Base-by-base conservation (phyloP, 306 rosid species). In the Ormosia semicastrata region DNA sequence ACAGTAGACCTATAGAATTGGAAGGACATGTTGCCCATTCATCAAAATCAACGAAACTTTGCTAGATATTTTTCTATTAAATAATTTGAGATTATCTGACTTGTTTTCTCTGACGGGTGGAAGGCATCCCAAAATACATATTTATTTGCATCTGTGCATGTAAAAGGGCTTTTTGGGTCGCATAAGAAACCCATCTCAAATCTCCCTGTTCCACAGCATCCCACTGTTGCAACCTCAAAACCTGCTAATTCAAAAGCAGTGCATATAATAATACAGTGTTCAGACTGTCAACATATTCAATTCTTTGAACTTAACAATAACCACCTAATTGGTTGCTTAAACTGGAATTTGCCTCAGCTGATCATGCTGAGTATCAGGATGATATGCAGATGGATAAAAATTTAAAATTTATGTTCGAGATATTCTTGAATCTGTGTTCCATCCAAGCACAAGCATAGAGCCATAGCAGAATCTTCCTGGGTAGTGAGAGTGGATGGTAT, bases 81-180 rank as follows among this genome's bases (percentile, higher is more conserved):
- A 60, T 66, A 67, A 8, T 81, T 41, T 6, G 85, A 52, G 54
- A 86, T 32, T 7, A 86, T 58, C 7, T 32, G 67, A 78, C 82
- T 82, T 53, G 91, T 87, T 71, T 80, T 83, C 58, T 81, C 67
- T 0, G 91, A 50, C 24, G 89, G 93, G 83, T 89, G 93, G 49
- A 85, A 76, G 6, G 93, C 84, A 64, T 89, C 93, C 93, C 91
- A 89, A 80, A 87, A 89, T 13, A 85, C 83, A 71, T 87, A 89
- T 34, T 77, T 81, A 52, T 79, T 68, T 36, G 85, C 87, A 60
- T 86, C 82, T 44, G 29, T 37, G 86, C 93, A 86, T 4, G 88
- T 83, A 24, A 75, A 71, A 9, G 79, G 86, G 53, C 72, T 81
- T 0, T 83, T 39, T 24, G 83, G 78, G n/a, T 80, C 74, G 30